phyloP scores from a whole-genome alignment of 2,329 filamentous ascomycete genomes.

The Dactylellina drechsleri region DNA sequence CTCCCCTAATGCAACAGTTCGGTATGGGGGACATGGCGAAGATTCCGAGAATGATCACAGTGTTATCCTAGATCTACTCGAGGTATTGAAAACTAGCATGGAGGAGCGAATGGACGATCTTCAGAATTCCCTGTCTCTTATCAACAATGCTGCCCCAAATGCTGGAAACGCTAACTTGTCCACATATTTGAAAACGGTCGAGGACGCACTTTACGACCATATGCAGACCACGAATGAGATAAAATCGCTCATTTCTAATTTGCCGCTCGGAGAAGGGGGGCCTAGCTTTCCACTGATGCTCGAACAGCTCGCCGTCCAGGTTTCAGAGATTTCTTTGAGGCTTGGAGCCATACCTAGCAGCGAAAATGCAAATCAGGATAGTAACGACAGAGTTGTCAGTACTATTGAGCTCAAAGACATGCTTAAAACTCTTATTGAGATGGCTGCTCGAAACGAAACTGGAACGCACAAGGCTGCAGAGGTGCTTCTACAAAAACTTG shows the following conservation, averaged over 20 bases:
- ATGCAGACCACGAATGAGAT: slow-evolving; percentile 35
- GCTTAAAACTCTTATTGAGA: slow-evolving; percentile 57
- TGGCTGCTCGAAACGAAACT: slow-evolving; percentile 56
- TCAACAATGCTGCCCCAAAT: slow-evolving; percentile 24
- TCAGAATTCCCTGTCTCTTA: slow-evolving; percentile 48
- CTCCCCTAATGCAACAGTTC: slow-evolving; percentile 24
- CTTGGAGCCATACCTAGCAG: slow-evolving; percentile 18
- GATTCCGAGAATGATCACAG: slow-evolving; percentile 29
- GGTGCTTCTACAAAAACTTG: slow-evolving; percentile 57
- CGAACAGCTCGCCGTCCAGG: slow-evolving; percentile 19
- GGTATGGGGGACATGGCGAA: slow-evolving; percentile 25
- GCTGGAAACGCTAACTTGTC: slow-evolving; percentile 15
- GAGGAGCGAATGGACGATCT: slow-evolving; percentile 53
- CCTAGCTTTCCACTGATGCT: slow-evolving; percentile 2
- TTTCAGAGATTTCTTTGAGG: slow-evolving; percentile 20
- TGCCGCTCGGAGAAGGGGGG: slow-evolving; percentile 6
- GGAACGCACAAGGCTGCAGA: slow-evolving; percentile 56
- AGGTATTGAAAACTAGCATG: slow-evolving; percentile 47
- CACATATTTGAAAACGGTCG: slow-evolving; percentile 20
- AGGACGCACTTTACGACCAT: slow-evolving; percentile 38
- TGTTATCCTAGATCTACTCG: slow-evolving; percentile 45
- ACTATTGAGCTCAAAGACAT: slow-evolving; percentile 56
- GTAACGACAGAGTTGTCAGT: slow-evolving; percentile 34
- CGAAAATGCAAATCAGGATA: not conserved
- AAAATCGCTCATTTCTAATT: slow-evolving; percentile 37